These are phyloP conservation scores for Mallotus japonicus DNA, from an alignment of 441 rosid genomes.

Conservation along the genomic window DNA sequence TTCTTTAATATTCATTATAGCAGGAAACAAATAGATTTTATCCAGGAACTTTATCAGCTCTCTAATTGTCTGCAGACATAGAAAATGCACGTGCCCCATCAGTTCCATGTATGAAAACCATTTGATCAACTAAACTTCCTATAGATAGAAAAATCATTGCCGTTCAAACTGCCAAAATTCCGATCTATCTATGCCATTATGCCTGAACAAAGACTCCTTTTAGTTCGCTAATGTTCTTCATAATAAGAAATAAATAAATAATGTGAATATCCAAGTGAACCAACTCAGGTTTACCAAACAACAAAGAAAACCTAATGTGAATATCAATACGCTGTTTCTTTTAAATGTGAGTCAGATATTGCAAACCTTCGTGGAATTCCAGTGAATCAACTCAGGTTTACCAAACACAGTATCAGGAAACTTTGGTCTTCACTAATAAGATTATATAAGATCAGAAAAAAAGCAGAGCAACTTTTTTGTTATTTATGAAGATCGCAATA, in stretches of 20 bases:
- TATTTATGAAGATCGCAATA: neutral
- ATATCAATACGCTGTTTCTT: neutral
- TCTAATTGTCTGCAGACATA: neutral
- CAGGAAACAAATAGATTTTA: neutral
- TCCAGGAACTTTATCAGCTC: neutral
- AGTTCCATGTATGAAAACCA: constrained; percentile 1
- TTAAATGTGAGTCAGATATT: neutral
- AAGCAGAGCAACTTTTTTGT: neutral
- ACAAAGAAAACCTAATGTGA: neutral
- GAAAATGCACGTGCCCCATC: neutral
- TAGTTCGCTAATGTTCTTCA: neutral
- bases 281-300: neutral
- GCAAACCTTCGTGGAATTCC: neutral
- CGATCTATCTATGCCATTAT: neutral
- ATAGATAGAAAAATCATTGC: neutral
- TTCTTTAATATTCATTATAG: neutral
- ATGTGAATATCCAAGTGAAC: no score
- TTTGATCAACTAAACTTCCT: neutral
- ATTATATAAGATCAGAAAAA: neutral
- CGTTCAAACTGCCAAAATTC: neutral
- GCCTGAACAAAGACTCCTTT: neutral
- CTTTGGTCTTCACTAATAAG: neutral
- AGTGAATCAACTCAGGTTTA: neutral
- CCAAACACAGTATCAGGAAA: neutral
- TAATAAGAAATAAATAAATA: neutral